Percentiles rank a stretch among this genome's conserved stretches.
phyloP scores from a whole-genome alignment of 495 filamentous ascomycete species.

The Penicillium steckii region DNA sequence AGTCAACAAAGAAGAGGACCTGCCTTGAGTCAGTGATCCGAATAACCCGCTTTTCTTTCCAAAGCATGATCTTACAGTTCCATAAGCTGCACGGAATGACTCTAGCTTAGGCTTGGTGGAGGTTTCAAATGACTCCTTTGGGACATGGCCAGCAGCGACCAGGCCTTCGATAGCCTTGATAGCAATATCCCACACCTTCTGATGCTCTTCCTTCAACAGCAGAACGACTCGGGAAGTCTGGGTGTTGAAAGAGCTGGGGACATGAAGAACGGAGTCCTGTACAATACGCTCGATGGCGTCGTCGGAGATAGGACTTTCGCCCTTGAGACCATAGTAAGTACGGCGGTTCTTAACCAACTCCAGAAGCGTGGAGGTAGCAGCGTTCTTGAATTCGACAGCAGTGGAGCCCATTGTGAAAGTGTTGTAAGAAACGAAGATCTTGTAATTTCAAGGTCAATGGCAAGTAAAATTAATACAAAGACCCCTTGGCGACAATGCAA shows the following conservation, averaged over 20 bases:
- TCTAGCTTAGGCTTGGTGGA: constrained; percentile 43
- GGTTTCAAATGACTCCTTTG: constrained; percentile 41
- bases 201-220: constrained; percentile 49
- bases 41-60: neutral
- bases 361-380: neutral
- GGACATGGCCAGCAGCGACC: constrained; percentile 31
- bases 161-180: constrained; percentile 42
- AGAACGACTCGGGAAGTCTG: constrained; percentile 51
- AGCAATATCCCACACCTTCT: constrained; percentile 53
- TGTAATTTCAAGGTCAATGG: neutral
- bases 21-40: constrained; percentile 7
- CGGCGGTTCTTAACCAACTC: constrained; percentile 39
- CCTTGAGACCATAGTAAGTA: constrained; percentile 45
- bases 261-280: constrained; percentile 41
- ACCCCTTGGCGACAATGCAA: neutral
- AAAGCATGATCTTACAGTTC: constrained; percentile 40
- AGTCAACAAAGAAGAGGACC: constrained; percentile 53
- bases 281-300: constrained; percentile 40
- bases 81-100: constrained; percentile 45
- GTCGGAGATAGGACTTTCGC: constrained; percentile 44
- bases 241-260: constrained; percentile 53
- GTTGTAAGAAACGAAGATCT: neutral
- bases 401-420: constrained; percentile 1
- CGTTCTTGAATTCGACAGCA: constrained; percentile 2
- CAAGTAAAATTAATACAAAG: neutral